Evolutionary conservation across 148 eudicot species (phyloP).

Genomic region (Hydrangea macrophylla): DNA sequence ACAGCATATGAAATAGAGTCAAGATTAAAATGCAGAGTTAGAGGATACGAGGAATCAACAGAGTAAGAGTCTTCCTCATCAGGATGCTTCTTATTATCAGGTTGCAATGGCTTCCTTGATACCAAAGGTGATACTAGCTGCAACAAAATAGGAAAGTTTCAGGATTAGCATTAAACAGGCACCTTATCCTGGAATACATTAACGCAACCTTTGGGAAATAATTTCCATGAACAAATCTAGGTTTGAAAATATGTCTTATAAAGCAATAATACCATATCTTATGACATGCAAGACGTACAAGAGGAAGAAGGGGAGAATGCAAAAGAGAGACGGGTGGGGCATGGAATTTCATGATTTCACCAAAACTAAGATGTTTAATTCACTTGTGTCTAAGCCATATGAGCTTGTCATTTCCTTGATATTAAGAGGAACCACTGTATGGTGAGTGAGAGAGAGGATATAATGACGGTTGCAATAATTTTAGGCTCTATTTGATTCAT

Average conservation of each 20-base stretch:
- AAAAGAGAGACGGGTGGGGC: too few relatives aligned
- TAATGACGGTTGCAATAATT: too few relatives aligned
- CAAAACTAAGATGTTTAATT: too few relatives aligned
- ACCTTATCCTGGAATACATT: not conserved
- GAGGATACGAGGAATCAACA: conserved; percentile 70
- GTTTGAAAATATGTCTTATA: not conserved
- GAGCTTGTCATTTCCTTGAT: too few relatives aligned
- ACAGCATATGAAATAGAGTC: conserved; percentile 6
- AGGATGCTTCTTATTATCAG: conserved; percentile 51
- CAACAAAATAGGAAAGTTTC: conserved; percentile 17
- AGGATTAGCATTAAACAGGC: conserved; percentile 5
- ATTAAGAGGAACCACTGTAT: too few relatives aligned
- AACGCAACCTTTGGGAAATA: not conserved
- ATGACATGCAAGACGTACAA: too few relatives aligned
- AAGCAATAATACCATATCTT: too few relatives aligned
- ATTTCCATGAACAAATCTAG: not conserved
- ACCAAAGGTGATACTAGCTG: conserved; percentile 39
- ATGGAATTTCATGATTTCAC: too few relatives aligned
- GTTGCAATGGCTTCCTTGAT: conserved; percentile 60
- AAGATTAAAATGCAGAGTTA: conserved; percentile 4
- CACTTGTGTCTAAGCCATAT: too few relatives aligned
- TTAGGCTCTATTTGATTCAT: too few relatives aligned
- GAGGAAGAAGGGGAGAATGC: not conserved
- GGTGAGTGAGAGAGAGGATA: too few relatives aligned
- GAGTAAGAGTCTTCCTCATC: conserved; percentile 78